Evolutionary conservation across 148 eudicot genomes (phyloP).

Genomic region (Dysphania ambrosioides): DNA sequence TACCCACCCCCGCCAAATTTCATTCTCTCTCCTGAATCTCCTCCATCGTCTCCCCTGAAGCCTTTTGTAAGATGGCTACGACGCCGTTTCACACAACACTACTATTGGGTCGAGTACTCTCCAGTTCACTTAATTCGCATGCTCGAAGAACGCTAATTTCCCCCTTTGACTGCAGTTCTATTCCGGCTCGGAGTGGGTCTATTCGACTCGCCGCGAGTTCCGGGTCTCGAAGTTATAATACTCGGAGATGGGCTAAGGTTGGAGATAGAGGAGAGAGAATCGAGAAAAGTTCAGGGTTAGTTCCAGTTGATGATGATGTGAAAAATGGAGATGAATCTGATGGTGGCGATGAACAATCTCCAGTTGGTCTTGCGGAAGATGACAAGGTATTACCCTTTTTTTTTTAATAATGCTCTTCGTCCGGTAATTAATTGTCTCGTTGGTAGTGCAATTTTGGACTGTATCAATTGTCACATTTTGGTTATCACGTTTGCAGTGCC

Average conservation of each 20-base stretch:
- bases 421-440: too few species aligned
- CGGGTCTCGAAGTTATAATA: constrained; percentile 4
- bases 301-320: neutral
- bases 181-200: neutral
- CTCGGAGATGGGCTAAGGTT: constrained; percentile 21
- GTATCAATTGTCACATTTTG: too few species aligned
- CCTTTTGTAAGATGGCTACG: constrained; percentile 17
- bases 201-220: neutral
- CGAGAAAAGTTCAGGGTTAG: constrained; percentile 2
- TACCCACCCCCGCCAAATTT: neutral
- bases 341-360: neutral
- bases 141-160: neutral
- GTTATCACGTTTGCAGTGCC: too few species aligned
- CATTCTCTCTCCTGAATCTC: neutral
- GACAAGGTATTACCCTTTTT: constrained; percentile 10
- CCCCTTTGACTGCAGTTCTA: neutral
- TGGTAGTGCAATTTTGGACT: too few species aligned
- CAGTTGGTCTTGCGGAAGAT: constrained; percentile 1
- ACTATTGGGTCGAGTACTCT: neutral
- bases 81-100: constrained; percentile 19
- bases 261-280: constrained; percentile 30
- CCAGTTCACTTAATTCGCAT: constrained; percentile 3
- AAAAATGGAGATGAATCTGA: neutral
- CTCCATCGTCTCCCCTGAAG: neutral
- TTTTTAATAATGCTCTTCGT: neutral